A percentile compares a stretch with the other conserved stretches of the same genome.
These are phyloP conservation scores for Erucastrum elatum DNA, from an alignment of 345 rosid species.

Conservation along the genomic window DNA sequence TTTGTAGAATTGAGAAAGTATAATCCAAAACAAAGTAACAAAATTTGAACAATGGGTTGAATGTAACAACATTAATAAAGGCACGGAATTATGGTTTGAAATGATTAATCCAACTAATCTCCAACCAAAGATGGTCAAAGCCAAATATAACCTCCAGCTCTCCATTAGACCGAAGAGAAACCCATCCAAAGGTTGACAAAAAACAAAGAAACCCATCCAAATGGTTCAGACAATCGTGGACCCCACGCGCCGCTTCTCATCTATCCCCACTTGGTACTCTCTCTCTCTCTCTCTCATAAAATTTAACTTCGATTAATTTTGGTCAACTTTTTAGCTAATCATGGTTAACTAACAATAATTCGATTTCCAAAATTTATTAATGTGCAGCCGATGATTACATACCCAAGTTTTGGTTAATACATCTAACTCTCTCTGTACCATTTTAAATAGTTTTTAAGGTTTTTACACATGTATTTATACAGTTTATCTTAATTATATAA, in stretches of 20 bases:
- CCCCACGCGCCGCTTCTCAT: constrained; percentile 41
- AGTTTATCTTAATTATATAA: too few relatives aligned
- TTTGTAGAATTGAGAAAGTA: background rate
- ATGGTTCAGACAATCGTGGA: constrained; percentile 39
- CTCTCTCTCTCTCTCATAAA: constrained; percentile 18
- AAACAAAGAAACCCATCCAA: constrained; percentile 16
- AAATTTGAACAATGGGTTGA: background rate
- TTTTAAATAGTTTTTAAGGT: too few relatives aligned
- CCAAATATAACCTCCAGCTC: constrained; percentile 30
- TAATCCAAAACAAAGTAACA: background rate
- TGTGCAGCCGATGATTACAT: background rate
- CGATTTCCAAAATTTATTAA: constrained; percentile 4
- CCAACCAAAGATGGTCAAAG: constrained; percentile 40
- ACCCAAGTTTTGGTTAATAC: too few relatives aligned
- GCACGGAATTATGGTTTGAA: constrained; percentile 32
- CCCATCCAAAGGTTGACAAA: constrained; percentile 30
- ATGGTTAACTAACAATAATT: constrained; percentile 27
- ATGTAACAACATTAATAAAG: constrained; percentile 34
- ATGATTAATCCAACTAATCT: constrained; percentile 43
- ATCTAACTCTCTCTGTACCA: too few relatives aligned
- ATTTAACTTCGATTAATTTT: constrained; percentile 32
- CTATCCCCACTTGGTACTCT: constrained; percentile 26
- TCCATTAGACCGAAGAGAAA: constrained; percentile 33
- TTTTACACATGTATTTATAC: too few relatives aligned
- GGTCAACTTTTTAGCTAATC: constrained; percentile 41